phyloP scores from a whole-genome alignment of 2,329 filamentous ascomycete genomes.

The Trichoderma citrinoviride region DNA sequence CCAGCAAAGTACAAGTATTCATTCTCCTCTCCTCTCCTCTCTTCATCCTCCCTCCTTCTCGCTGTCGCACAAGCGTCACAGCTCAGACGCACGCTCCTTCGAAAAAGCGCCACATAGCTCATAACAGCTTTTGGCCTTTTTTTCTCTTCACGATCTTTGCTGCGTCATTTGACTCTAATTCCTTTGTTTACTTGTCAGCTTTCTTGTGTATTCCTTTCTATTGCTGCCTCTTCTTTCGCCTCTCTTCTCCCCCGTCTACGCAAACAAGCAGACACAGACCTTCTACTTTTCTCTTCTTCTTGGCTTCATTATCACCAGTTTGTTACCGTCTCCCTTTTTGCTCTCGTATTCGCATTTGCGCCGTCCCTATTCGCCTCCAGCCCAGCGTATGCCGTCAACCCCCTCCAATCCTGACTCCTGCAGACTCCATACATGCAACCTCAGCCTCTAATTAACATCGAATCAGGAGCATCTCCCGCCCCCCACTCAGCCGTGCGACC shows the following conservation, averaged over 20 bases:
- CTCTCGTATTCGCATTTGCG: conserved; percentile 15
- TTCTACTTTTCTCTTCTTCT: neutral
- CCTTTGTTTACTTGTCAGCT: neutral
- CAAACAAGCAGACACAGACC: neutral
- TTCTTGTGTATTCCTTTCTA: neutral
- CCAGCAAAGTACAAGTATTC: no score
- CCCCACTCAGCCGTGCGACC: conserved; percentile 30
- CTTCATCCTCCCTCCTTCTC: neutral
- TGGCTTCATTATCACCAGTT: neutral
- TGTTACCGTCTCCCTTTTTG: neutral
- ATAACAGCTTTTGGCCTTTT: neutral
- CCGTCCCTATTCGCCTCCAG: neutral
- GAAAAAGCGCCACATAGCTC: neutral
- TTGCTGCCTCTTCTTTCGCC: neutral
- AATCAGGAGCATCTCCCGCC: conserved; percentile 28
- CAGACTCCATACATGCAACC: neutral
- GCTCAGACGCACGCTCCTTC: conserved; percentile 8
- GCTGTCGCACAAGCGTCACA: neutral
- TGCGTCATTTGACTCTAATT: neutral
- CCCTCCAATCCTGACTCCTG: neutral
- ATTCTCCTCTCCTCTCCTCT: neutral
- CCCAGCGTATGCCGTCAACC: conserved; percentile 11
- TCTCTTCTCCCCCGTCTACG: neutral
- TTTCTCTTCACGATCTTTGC: neutral
- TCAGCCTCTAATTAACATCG: conserved; percentile 1